Base-by-base conservation (phyloP, 257 asterid species). In the Solanum ossicruentum region DNA sequence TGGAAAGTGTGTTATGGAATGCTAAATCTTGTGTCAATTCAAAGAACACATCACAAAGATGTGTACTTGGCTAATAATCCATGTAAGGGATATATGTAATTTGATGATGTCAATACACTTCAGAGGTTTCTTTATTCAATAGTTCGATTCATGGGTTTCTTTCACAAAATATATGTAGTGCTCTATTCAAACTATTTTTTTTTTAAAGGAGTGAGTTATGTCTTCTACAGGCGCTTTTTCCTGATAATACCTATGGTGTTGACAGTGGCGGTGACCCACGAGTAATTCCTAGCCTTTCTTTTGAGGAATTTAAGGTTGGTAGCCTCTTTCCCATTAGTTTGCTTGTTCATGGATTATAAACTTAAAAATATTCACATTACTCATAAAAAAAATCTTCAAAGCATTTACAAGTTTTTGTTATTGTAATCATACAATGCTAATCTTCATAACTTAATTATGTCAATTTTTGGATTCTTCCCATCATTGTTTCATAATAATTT, bases 231-330 rank as follows among this genome's bases (percentile, higher is more conserved):
- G 98, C 98, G 75, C 97, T 97, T 87, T 95, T 86, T 80, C 99
- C 98, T 12, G 94, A 97, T 86, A 97, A 95, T 88, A 88, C 99
- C 51, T 97, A 97, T 86, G 98, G 99, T 32, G 99, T 97, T 79
- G 99, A 97, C 86, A 97, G 99, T 90, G 99, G 99, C 23, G 99
- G 99, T 75, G 98, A 97, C 84, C 99, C 99, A 39, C 93, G 89
- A 92, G 98, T 88, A 65, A 97, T 97, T 89, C 98, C 98, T 36
- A 94, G 93, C 86, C 97, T 97, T 39, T 93, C 94, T 63, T 97
- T 91, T 88, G 97, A 91, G 88, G 97, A 97, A 83, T 97, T 97
- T 92, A 93, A 94, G 99, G 99, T 97, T 73, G 60, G 92, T 86
- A 85, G 28, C 65, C 26, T 78, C 65, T 78, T 78, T 78, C 65